phyloP scores from a whole-genome alignment of 345 rosid genomes.

The Draba incana region DNA sequence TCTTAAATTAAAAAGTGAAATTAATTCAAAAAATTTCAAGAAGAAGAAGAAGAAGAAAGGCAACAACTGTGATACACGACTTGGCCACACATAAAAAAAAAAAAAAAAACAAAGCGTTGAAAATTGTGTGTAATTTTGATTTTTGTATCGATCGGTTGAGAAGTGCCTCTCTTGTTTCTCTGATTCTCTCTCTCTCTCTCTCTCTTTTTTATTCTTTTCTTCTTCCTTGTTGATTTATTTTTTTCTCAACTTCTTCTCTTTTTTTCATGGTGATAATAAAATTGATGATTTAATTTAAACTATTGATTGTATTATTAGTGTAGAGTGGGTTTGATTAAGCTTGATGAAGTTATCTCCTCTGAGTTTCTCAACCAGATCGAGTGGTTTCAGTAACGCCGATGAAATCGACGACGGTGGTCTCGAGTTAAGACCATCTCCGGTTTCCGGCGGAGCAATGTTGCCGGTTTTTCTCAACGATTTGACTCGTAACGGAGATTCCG shows the following conservation, averaged over 20 bases:
- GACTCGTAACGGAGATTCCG: slow-evolving; percentile 44
- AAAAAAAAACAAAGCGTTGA: slow-evolving; percentile 49
- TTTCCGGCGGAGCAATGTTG: slow-evolving; percentile 80
- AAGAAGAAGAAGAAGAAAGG: slow-evolving; percentile 27
- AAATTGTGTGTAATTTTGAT: slow-evolving; percentile 44
- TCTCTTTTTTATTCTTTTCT: slow-evolving; percentile 11
- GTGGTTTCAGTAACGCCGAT: slow-evolving; percentile 37
- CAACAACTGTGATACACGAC: slow-evolving; percentile 44
- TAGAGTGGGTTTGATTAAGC: slow-evolving; percentile 25
- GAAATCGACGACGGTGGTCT: slow-evolving; percentile 51
- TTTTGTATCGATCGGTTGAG: slow-evolving; percentile 57
- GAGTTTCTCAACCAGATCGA: slow-evolving; percentile 56
- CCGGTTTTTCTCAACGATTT: slow-evolving; percentile 72
- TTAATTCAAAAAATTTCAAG: background rate
- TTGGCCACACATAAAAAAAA: slow-evolving; percentile 17
- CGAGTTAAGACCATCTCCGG: slow-evolving; percentile 39
- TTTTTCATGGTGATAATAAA: slow-evolving; percentile 30
- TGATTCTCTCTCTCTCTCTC: slow-evolving; percentile 17
- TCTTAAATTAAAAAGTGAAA: background rate
- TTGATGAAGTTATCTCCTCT: slow-evolving; percentile 49
- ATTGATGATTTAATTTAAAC: background rate
- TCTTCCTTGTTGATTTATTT: background rate
- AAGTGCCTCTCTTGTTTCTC: slow-evolving; percentile 59
- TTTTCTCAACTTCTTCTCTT: slow-evolving; percentile 28
- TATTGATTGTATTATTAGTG: background rate